phyloP scores from a whole-genome alignment of 805 yeast species.

The Jamesozyma spencerorum region DNA sequence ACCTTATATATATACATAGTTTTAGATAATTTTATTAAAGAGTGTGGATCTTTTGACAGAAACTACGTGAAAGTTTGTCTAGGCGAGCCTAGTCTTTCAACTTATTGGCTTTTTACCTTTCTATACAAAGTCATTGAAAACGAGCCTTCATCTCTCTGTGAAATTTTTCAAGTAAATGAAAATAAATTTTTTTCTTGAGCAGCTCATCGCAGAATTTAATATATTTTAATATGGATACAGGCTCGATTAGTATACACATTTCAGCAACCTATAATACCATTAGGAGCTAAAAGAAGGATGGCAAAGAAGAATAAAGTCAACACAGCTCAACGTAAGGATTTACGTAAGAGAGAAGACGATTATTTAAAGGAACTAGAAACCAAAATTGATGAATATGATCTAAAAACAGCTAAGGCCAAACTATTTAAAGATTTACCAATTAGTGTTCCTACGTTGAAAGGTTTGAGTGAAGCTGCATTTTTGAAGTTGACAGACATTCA shows the following conservation, averaged over 20 bases:
- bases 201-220: constrained; percentile 13
- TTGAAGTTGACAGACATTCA: constrained; percentile 81
- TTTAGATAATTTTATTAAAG: too few relatives aligned
- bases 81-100: too few relatives aligned
- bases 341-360: constrained; percentile 31
- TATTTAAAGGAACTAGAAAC: constrained; percentile 38
- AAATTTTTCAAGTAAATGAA: not conserved
- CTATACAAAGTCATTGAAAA: too few relatives aligned
- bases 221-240: too few relatives aligned
- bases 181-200: not conserved
- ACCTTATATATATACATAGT: too few relatives aligned
- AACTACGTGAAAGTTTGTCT: too few relatives aligned
- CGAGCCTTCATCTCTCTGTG: too few relatives aligned
- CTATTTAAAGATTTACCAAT: constrained; percentile 76
- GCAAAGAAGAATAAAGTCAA: constrained; percentile 31
- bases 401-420: constrained; percentile 30
- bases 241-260: too few relatives aligned
- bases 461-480: constrained; percentile 72
- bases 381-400: constrained; percentile 47
- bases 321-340: constrained; percentile 31
- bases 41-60: too few relatives aligned
- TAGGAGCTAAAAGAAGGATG: constrained; percentile 22
- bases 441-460: constrained; percentile 52
- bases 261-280: not conserved
- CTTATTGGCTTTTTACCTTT: too few relatives aligned